Conservation (phyloP, 768 basidiomycete species). For the Galerina marginata region DNA sequence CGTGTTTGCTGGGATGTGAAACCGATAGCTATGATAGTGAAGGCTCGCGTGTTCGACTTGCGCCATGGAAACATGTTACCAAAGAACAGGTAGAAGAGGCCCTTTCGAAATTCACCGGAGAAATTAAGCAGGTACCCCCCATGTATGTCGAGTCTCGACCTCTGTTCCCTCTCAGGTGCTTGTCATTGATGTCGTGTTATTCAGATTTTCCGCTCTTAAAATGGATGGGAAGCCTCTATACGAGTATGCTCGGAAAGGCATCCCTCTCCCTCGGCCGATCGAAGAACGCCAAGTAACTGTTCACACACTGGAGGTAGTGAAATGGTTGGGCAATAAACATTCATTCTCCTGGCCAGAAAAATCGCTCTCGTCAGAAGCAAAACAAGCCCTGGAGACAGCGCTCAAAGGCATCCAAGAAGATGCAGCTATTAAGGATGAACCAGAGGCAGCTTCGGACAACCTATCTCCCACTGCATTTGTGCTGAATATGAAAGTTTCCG, state of each 20-base stretch:
- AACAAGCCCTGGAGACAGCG: slow-evolving; percentile 69
- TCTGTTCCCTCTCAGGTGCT: neutral
- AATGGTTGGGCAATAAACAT: slow-evolving; percentile 83
- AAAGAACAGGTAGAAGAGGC: slow-evolving; percentile 71
- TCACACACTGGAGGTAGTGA: slow-evolving; percentile 76
- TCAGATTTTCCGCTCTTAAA: slow-evolving; percentile 95
- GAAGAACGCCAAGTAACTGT: slow-evolving; percentile 85
- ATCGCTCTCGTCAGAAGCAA: slow-evolving; percentile 69
- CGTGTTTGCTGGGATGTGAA: slow-evolving; percentile 90
- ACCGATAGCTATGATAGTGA: slow-evolving; percentile 95
- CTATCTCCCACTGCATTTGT: slow-evolving; percentile 78
- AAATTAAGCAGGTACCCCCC: slow-evolving; percentile 90
- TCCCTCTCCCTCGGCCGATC: slow-evolving; percentile 93
- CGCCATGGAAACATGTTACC: slow-evolving; percentile 86
- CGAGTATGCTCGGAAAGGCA: slow-evolving; percentile 92
- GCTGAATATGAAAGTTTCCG: slow-evolving; percentile 91
- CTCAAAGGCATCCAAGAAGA: slow-evolving; percentile 54
- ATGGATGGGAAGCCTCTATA: slow-evolving; percentile 97
- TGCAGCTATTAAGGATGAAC: slow-evolving; percentile 45
- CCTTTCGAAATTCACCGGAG: slow-evolving; percentile 78
- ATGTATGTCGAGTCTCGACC: slow-evolving; percentile 59
- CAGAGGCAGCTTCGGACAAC: slow-evolving; percentile 32
- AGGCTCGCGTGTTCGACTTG: slow-evolving; percentile 77
- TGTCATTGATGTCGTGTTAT: neutral
- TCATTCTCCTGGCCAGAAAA: slow-evolving; percentile 77